Evolutionary conservation across 75 land plant species (phyloP).

Genomic region (Sequoia sempervirens): DNA sequence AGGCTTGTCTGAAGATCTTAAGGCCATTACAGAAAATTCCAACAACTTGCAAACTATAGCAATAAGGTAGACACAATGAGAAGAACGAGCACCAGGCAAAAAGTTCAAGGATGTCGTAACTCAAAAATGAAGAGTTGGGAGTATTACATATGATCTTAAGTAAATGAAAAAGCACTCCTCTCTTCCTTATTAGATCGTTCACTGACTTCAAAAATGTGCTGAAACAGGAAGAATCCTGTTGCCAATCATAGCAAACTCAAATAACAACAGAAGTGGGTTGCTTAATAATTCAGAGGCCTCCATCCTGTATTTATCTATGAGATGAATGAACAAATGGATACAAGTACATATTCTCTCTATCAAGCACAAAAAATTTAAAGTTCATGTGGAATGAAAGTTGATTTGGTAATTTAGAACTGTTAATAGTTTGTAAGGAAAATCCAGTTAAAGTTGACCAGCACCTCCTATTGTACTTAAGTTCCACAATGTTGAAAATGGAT

Average conservation of each 20-base stretch:
- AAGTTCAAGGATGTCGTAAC: too few relatives aligned
- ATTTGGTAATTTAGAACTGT: neutral
- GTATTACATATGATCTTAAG: neutral
- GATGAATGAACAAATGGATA: neutral
- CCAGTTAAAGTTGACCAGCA: neutral
- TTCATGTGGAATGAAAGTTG: neutral
- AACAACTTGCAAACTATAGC: too few relatives aligned
- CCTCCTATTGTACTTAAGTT: neutral
- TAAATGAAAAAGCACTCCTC: too few relatives aligned
- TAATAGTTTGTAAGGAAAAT: neutral
- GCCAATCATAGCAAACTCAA: neutral
- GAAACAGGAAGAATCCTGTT: neutral
- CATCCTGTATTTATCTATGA: neutral
- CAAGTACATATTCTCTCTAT: neutral
- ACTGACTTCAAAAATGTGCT: neutral
- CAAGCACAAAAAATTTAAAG: neutral
- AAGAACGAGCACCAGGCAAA: too few relatives aligned
- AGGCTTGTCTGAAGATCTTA: too few relatives aligned
- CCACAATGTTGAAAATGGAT: too few relatives aligned
- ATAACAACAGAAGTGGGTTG: neutral
- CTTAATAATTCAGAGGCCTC: neutral
- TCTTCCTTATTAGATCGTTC: neutral
- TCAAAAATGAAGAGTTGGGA: too few relatives aligned
- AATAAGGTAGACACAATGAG: too few relatives aligned
- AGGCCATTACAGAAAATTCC: too few relatives aligned